Evolutionary conservation across 2,329 filamentous ascomycete species (phyloP).

Genomic region (Fusarium liriodendri): DNA sequence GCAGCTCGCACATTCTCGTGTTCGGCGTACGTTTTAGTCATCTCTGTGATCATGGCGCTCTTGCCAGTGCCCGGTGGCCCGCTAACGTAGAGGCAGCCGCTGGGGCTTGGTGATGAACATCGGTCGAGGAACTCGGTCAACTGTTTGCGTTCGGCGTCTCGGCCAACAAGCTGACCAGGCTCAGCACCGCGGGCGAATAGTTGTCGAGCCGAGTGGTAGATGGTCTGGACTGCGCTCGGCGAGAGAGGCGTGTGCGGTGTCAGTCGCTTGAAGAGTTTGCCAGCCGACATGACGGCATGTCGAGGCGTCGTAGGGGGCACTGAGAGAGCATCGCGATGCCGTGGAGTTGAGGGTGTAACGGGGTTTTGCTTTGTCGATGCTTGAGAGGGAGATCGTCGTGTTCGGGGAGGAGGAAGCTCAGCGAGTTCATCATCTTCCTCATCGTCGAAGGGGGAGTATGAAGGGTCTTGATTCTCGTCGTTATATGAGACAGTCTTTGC

Average conservation of each 20-base stretch:
- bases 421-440: conserved; percentile 56
- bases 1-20: conserved; percentile 71
- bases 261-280: conserved; percentile 79
- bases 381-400: conserved; percentile 45
- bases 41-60: conserved; percentile 89
- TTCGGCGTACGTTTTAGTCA: conserved; percentile 70
- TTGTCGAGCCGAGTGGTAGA: conserved; percentile 90
- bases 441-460: conserved; percentile 47
- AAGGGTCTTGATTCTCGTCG: conserved; percentile 73
- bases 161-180: conserved; percentile 80
- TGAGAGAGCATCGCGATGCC: conserved; percentile 82
- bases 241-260: conserved; percentile 82
- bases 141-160: conserved; percentile 75
- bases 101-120: conserved; percentile 68
- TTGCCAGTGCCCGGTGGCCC: conserved; percentile 97
- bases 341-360: conserved; percentile 77
- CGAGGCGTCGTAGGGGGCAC: conserved; percentile 82
- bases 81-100: conserved; percentile 93
- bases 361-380: conserved; percentile 58
- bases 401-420: conserved; percentile 47
- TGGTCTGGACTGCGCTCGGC: conserved; percentile 74
- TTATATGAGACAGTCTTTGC: conserved; percentile 60
- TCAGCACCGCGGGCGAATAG: conserved; percentile 85
- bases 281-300: conserved; percentile 82
- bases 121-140: conserved; percentile 76